phyloP scores from a whole-genome alignment of 2,329 filamentous ascomycete species.

The Fusarium sp. region DNA sequence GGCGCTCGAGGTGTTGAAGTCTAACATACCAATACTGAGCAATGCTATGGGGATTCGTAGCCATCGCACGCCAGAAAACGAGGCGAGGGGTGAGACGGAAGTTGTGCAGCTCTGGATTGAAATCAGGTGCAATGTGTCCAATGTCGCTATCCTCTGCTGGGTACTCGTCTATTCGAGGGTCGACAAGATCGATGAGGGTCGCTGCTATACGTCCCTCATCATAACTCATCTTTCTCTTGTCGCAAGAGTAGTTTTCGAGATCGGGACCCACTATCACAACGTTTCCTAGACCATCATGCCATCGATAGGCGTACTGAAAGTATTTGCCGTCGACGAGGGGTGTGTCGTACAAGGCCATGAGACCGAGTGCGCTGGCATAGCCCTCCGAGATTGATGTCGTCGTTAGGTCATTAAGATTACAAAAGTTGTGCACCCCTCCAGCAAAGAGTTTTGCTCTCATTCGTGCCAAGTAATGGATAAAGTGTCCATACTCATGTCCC shows the following conservation, averaged over 20 bases:
- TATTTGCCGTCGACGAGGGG: background rate
- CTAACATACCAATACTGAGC: background rate
- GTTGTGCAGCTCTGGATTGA: background rate
- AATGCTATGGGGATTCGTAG: background rate
- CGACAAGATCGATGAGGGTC: background rate
- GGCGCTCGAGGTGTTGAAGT: too few relatives aligned
- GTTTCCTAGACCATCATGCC: background rate
- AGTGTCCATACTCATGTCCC: background rate
- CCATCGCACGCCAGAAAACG: background rate
- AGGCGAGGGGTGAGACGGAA: background rate
- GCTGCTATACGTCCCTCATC: background rate
- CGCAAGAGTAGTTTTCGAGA: background rate
- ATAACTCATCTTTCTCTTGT: background rate
- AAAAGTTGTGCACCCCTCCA: background rate
- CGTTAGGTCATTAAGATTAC: background rate
- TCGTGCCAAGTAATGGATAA: background rate
- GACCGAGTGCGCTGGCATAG: background rate
- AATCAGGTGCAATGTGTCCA: background rate
- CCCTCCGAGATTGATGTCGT: background rate
- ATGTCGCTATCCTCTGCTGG: background rate
- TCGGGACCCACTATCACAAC: background rate
- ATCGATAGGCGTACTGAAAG: background rate
- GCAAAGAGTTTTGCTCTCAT: background rate
- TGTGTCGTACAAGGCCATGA: background rate
- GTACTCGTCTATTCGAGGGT: background rate